phyloP scores from a whole-genome alignment of 441 rosid genomes.

The Theobroma grandiflorum region DNA sequence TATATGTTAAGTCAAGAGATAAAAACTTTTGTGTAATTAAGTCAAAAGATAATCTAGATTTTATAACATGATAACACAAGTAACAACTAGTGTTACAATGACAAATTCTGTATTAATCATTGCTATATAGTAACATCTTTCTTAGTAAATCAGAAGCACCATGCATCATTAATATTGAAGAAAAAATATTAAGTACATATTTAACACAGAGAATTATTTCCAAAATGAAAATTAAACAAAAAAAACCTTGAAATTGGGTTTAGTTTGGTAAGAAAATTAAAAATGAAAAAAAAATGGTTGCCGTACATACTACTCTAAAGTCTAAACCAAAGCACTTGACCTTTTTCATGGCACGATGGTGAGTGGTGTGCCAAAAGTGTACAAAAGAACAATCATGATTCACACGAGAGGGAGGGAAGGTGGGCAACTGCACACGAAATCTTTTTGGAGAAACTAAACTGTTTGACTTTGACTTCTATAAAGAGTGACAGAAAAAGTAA shows the following conservation, averaged over 20 bases:
- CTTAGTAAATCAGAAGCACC: too few species aligned
- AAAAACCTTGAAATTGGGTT: not conserved
- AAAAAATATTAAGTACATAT: too few species aligned
- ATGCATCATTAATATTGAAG: too few species aligned
- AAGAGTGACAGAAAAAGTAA: not conserved
- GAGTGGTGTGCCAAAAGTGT: not conserved
- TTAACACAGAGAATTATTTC: too few species aligned
- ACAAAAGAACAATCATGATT: not conserved
- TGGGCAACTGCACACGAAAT: slow-evolving; percentile 22
- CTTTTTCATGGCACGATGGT: not conserved
- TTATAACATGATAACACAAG: not conserved
- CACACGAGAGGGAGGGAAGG: slow-evolving; percentile 8
- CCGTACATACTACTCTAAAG: not conserved
- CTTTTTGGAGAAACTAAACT: slow-evolving; percentile 15
- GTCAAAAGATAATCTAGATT: not conserved
- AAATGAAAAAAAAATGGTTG: too few species aligned
- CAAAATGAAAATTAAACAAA: too few species aligned
- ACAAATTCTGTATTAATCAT: too few species aligned
- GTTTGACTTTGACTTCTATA: slow-evolving; percentile 27
- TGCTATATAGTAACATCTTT: too few species aligned
- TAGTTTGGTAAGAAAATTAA: not conserved
- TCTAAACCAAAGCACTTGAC: not conserved
- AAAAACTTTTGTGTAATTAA: not conserved
- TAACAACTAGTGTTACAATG: too few species aligned
- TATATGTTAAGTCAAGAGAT: too few species aligned